Evolutionary conservation across 768 basidiomycete species (phyloP), one percentile per base, ranked within the genome.

Genomic region (Suillus clintonianus): DNA sequence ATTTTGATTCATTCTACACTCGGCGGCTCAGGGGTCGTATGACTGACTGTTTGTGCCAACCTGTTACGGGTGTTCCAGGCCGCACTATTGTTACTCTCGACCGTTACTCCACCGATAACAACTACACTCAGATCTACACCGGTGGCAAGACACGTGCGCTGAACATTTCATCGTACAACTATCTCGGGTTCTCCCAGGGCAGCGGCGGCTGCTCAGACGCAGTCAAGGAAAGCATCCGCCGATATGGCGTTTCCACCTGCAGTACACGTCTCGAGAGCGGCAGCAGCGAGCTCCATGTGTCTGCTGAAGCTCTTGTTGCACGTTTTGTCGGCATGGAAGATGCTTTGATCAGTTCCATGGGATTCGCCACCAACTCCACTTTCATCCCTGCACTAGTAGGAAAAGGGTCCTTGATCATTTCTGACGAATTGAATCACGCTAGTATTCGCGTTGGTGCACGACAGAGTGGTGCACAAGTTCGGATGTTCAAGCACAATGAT

Each of bases 1-100:
- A 99, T 76, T 99, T 98, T 69, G 97, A 99, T 77, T 99, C 97
- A 7, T 99, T 99, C 81, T 99, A 98, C 83, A 97, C 95, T 64
- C 94, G 97, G 57, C 91, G 96, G 4, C 86, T 99, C 68, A 99
- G 99, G 76, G 82, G 84, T 15, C 94, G 97, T 61, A 89, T 99
- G 79, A 95, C 97, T 71, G 95, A 98, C 74, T 97, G 95, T 72
- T 99, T 99, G 79, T 86, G 89, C 1, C 88, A 93, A 63, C 97
- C 97, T 17, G 87, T 93, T 60, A 98, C 97, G 0, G 94, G 95
- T 36, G 97, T 99, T 34, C 94, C 97, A 5, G 97, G 96, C 5
- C 94, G 97, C 55, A 96, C 96, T 34, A 93, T 97, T 71, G 76
- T 88, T 54, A 83, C 91, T 60, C 85, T 94, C 56, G 94, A 99